Conservation (phyloP, 208 protist species). For the Trypanosoma lewisi region DNA sequence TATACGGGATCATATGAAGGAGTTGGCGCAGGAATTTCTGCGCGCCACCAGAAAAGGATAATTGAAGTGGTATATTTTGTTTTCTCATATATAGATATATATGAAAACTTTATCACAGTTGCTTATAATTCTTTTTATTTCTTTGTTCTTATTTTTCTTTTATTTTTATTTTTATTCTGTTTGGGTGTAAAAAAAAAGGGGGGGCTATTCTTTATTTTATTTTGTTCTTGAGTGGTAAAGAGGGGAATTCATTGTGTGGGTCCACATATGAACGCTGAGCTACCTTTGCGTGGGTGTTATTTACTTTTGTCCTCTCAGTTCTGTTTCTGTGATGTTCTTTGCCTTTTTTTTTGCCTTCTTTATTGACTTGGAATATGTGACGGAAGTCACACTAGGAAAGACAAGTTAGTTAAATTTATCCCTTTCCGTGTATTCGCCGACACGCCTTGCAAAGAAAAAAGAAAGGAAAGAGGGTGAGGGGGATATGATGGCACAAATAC, state of each 20-base stretch:
- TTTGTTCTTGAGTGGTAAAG: neutral
- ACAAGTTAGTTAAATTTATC: neutral
- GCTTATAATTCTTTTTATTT: constrained; percentile 22
- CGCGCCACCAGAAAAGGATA: neutral
- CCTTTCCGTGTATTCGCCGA: neutral
- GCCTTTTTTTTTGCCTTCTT: neutral
- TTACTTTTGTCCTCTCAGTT: no score
- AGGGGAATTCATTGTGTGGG: no score
- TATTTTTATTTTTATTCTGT: constrained; percentile 19
- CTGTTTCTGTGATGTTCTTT: neutral
- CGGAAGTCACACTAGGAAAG: no score
- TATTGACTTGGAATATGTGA: no score
- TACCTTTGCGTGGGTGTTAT: no score
- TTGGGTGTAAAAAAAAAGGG: constrained; percentile 4
- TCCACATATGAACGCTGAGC: no score
- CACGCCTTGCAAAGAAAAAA: neutral
- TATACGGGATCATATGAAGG: neutral
- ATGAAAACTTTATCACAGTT: constrained; percentile 8
- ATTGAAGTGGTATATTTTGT: neutral
- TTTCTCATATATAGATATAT: neutral
- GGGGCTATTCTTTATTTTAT: constrained; percentile 8
- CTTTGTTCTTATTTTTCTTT: neutral
- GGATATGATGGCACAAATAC: no score
- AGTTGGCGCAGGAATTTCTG: neutral
- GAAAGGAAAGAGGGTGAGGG: neutral